phyloP scores from a whole-genome alignment of 2,329 filamentous ascomycete species.

The Coleophoma cylindrospora region DNA sequence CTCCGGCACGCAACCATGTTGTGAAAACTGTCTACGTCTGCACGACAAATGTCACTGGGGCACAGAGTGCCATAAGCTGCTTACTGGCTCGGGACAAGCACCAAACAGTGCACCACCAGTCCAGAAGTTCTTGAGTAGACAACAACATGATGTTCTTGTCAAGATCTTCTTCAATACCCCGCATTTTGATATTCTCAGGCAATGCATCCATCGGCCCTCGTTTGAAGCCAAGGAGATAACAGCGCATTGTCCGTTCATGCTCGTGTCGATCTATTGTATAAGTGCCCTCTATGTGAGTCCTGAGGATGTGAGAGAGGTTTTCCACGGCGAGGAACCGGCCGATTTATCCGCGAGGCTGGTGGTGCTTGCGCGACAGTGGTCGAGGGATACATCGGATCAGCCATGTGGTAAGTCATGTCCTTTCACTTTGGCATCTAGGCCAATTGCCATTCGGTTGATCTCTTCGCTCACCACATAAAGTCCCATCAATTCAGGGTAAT shows the following conservation, averaged over 20 bases:
- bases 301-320: background rate
- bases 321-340: background rate
- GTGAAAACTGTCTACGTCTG: background rate
- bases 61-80: background rate
- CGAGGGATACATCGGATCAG: background rate
- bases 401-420: background rate
- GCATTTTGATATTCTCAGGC: background rate
- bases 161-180: background rate
- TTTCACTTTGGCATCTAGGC: too few species aligned
- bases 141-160: background rate
- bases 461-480: background rate
- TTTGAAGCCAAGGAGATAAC: background rate
- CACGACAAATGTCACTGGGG: background rate
- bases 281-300: background rate
- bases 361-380: background rate
- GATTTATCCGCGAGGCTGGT: background rate
- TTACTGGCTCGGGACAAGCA: background rate
- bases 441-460: background rate
- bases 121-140: background rate
- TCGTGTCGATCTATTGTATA: background rate
- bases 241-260: background rate
- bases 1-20: background rate
- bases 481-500: slow-evolving; percentile 5
- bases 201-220: background rate
- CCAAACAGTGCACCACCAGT: background rate